phyloP scores from a whole-genome alignment of 257 asterid genomes.

The Nicotiana knightiana region DNA sequence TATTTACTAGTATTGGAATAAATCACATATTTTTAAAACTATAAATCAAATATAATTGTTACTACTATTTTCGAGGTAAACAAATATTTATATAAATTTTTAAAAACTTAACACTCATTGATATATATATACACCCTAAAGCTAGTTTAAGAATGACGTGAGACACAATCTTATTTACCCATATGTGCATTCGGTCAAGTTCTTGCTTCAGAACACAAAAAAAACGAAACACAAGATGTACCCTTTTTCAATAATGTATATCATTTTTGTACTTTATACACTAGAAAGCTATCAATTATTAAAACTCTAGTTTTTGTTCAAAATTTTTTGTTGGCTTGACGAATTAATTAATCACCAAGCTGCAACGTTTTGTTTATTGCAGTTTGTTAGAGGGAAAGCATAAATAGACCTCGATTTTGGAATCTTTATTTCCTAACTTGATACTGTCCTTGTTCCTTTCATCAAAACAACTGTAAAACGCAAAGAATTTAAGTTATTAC shows the following conservation, averaged over 20 bases:
- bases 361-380: neutral
- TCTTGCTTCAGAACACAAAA: neutral
- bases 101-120: no score
- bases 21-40: no score
- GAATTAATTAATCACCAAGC: neutral
- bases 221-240: neutral
- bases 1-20: no score
- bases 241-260: neutral
- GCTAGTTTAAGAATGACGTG: no score
- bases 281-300: neutral
- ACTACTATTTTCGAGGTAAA: no score
- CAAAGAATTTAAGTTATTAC: no score
- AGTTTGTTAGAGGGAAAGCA: neutral
- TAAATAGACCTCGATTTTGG: neutral
- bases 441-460: neutral
- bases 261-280: neutral
- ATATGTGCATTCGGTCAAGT: neutral
- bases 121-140: no score
- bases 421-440: neutral
- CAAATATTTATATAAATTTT: no score
- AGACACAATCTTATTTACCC: neutral
- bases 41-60: no score
- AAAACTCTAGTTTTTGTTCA: neutral
- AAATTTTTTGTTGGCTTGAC: neutral
- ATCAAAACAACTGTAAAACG: no score